Percentiles rank a stretch among this genome's conserved stretches.
Evolutionary conservation across 139 green algal species (phyloP).

Genomic region (Trebouxia sp.): DNA sequence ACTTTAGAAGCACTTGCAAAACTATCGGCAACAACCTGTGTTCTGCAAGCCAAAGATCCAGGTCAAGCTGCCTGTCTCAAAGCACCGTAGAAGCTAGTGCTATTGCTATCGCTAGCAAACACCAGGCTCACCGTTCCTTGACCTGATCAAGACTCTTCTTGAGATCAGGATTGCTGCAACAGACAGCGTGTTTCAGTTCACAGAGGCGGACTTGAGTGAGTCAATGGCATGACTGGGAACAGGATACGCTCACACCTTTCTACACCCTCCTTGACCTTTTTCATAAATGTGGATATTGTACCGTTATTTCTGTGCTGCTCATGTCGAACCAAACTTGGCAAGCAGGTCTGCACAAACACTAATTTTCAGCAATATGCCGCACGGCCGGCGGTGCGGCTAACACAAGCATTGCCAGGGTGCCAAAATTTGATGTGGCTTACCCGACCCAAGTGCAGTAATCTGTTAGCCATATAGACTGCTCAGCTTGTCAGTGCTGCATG

Average conservation of each 20-base stretch:
- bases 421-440: no score
- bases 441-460: background rate
- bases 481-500: no score
- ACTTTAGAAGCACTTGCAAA: background rate
- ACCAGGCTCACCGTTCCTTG: background rate
- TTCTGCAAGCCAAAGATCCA: no score
- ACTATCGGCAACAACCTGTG: background rate
- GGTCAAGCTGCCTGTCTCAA: no score
- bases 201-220: no score
- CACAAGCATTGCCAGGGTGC: no score
- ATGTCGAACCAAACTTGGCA: conserved; percentile 11
- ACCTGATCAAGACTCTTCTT: conserved; percentile 31
- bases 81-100: background rate
- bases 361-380: background rate
- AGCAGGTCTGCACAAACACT: background rate
- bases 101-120: background rate
- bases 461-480: background rate
- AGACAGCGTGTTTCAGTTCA: no score
- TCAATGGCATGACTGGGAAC: no score
- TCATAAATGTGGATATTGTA: conserved; percentile 10
- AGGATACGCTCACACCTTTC: background rate
- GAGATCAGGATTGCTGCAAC: conserved; percentile 37
- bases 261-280: conserved; percentile 7
- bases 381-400: background rate
- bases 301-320: background rate